phyloP scores from a whole-genome alignment of 2,329 filamentous ascomycete species.

The Herpotrichia juniperi region DNA sequence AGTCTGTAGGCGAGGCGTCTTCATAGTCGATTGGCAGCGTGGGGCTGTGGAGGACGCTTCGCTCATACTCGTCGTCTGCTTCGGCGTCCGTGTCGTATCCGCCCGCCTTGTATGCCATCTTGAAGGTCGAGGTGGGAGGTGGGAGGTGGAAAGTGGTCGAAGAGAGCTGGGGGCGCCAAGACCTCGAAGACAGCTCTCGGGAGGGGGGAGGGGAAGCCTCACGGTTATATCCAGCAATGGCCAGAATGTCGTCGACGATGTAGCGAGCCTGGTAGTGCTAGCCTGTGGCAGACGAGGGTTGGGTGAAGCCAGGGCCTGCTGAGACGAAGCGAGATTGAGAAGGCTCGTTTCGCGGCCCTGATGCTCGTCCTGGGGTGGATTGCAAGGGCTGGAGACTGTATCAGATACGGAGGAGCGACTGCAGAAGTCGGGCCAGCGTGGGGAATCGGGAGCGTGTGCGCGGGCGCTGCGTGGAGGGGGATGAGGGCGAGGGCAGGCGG shows the following conservation, averaged over 20 bases:
- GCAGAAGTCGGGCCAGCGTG: constrained; percentile 5
- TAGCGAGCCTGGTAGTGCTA: constrained; percentile 14
- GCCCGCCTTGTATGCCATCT: constrained; percentile 52
- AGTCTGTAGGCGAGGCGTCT: constrained; percentile 73
- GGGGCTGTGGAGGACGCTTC: constrained; percentile 68
- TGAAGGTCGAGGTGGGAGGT: constrained; percentile 12
- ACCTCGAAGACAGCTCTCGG: constrained; percentile 20
- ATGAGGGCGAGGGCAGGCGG: constrained; percentile 3
- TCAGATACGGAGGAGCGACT: constrained; percentile 23
- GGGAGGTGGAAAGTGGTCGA: constrained; percentile 5
- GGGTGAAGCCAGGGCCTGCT: constrained; percentile 32
- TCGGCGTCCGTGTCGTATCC: constrained; percentile 82
- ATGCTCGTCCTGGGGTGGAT: constrained; percentile 19
- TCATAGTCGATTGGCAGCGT: constrained; percentile 66
- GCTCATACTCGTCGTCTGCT: constrained; percentile 83
- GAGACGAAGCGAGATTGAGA: constrained; percentile 47
- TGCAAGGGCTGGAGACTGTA: constrained; percentile 19
- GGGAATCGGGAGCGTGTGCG: not conserved
- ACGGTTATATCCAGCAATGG: constrained; percentile 15
- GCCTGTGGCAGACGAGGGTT: constrained; percentile 12
- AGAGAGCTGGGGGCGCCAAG: constrained; percentile 30
- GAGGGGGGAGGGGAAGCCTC: constrained; percentile 27
- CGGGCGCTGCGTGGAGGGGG: constrained; percentile 1
- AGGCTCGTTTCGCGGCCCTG: constrained; percentile 37
- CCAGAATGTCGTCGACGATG: constrained; percentile 19